Conservation (phyloP, 2,329 filamentous ascomycete genomes). For the Chaetomium sp. region DNA sequence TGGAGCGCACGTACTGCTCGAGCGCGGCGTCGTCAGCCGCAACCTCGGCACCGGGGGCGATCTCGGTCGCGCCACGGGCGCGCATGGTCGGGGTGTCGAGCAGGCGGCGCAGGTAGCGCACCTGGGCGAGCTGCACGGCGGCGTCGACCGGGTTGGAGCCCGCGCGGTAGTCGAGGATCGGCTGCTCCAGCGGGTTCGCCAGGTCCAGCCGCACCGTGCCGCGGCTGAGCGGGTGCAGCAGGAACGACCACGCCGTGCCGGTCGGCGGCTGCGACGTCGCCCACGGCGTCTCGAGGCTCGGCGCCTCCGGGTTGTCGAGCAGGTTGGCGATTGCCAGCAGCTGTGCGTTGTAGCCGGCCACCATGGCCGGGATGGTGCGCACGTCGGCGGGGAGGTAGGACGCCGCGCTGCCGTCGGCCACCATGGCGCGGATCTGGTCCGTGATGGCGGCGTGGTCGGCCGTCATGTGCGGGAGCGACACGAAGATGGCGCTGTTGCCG, state of each 20-base stretch:
- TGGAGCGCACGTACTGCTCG: conserved; percentile 12
- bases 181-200: conserved; percentile 40
- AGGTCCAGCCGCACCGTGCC: conserved; percentile 34
- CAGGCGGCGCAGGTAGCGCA: conserved; percentile 37
- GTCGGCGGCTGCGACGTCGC: conserved; percentile 26
- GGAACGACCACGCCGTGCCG: conserved; percentile 32
- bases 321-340: conserved; percentile 24
- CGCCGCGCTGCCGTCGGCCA: conserved; percentile 1
- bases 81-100: conserved; percentile 33
- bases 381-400: conserved; percentile 27
- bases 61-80: conserved; percentile 42
- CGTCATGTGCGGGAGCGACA: conserved; percentile 30
- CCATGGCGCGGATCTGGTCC: conserved; percentile 22
- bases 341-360: conserved; percentile 28
- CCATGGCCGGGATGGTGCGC: conserved; percentile 20
- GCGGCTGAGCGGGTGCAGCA: conserved; percentile 36
- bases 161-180: conserved; percentile 43
- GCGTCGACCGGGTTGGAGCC: conserved; percentile 55
- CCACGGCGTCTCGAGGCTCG: conserved; percentile 27
- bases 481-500: conserved; percentile 39
- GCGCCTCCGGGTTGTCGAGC: conserved; percentile 19
- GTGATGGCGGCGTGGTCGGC: conserved; percentile 22
- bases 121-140: conserved; percentile 47
- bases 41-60: conserved; percentile 40
- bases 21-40: conserved; percentile 25